Conservation (phyloP, 1,284 basidiomycete species). For the Sanghuangporus baumii region DNA sequence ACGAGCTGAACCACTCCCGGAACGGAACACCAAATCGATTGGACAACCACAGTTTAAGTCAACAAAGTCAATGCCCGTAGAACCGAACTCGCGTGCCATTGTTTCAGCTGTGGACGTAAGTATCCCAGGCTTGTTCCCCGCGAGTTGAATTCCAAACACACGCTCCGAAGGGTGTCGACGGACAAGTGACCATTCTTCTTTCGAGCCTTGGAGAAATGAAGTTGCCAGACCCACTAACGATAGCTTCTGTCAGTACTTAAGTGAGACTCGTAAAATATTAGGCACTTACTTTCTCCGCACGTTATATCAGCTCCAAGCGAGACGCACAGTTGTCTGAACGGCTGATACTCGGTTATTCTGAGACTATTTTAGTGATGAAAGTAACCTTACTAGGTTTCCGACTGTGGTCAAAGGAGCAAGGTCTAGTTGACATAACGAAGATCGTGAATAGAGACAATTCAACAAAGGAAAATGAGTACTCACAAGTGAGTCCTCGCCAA, state of each 20-base stretch:
- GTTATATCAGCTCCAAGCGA: constrained; percentile 91
- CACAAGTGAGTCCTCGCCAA: constrained; percentile 87
- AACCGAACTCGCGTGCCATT: constrained; percentile 61
- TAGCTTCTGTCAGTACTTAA: constrained; percentile 4
- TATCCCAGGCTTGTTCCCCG: constrained; percentile 70
- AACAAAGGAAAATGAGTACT: constrained; percentile 23
- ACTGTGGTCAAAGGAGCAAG: constrained; percentile 94
- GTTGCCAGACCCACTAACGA: constrained; percentile 72
- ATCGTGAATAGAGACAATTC: neutral
- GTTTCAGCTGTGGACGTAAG: constrained; percentile 85
- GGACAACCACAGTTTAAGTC: constrained; percentile 97
- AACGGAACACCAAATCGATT: constrained; percentile 93
- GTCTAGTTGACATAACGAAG: constrained; percentile 40
- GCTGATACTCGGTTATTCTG: constrained; percentile 39
- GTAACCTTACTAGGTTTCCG: constrained; percentile 74
- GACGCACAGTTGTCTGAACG: constrained; percentile 88
- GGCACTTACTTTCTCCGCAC: constrained; percentile 78
- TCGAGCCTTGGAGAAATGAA: constrained; percentile 77
- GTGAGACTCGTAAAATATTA: neutral
- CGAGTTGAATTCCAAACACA: constrained; percentile 89
- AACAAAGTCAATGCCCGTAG: constrained; percentile 76
- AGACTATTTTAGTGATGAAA: neutral
- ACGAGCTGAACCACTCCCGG: constrained; percentile 87
- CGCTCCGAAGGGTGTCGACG: constrained; percentile 82
- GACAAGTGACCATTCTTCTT: constrained; percentile 89